Evolutionary conservation across 306 rosid species (phyloP), one percentile per base, ranked within the genome.

Genomic region (Fragaria nilgerrensis): DNA sequence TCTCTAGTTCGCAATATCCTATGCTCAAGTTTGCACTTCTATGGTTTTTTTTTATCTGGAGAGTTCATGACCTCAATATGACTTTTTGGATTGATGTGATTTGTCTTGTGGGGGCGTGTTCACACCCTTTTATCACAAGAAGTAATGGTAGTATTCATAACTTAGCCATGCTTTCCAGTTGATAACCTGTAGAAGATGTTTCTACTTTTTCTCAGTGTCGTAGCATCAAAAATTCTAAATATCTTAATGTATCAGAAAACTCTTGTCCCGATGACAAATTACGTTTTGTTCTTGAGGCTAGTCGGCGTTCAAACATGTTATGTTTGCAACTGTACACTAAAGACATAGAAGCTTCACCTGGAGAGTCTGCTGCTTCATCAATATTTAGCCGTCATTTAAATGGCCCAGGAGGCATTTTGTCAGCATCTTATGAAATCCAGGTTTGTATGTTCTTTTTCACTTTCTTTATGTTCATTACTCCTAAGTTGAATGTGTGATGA

Each of bases 281-380:
- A 85, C 90, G 79, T 89, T 89, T 86, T 92, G 87, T 88, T 87
- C 91, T 55, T 2, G 97, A 92, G 97, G 96, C 97, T 80, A 87
- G 90, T 84, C 90, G 88, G 78, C 98, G 97, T 49, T 95, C 98
- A 83, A 95, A 95, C 87, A 78, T 81, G 85, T 81, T 58, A 69
- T 89, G 93, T 78, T 83, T 92, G 82, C 96, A 92, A 85, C 93
- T 95, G 63, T 95, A 80, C 77, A 39, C 90, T 36, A 94, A 94
- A 78, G 98, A 92, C 49, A 69, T 81, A 72, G 97, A 94, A 75
- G 89, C 84, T 85, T 89, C 85, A 74, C 96, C 96, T 29, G 93
- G 95, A 73, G 96, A 84, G 81, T 90, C 92, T 70, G 88, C 94
- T 82, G 93, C 96, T 62, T 87, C 80, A 78, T 92, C 98, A 67